Evolutionary conservation across 306 rosid genomes (phyloP), one percentile per base, ranked within the genome.

Genomic region (Luffa aegyptiaca): DNA sequence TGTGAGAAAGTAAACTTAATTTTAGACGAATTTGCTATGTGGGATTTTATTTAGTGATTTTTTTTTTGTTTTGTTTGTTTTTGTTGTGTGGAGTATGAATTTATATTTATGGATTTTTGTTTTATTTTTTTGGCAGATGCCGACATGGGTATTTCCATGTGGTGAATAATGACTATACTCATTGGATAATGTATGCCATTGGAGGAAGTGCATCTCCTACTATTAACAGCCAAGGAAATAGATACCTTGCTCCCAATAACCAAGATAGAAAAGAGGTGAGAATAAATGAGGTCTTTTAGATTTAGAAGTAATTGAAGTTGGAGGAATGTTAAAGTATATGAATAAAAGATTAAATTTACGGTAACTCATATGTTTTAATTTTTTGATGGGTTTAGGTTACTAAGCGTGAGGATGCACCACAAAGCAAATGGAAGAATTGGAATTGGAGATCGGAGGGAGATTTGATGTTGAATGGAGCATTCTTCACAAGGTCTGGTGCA

Each of bases 151-250:
- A 95, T 46, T 95, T 95, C 51, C 99, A 95, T 86, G 99, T 95
- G 85, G 99, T 93, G 84, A 95, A 95, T 84, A 95, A 92, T 83
- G 99, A 95, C 82, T 95, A 95, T 17, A 89, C 93, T 1, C 97
- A 91, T 44, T 95, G 98, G 98, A 16, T 20, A 77, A 95, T 88
- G 97, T 95, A 95, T 75, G 97, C 98, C 9, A 89, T 95, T 80
- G 98, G 98, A 0, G 98, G 98, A 4, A 92, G 97, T 90, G 95
- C 97, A 46, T 37, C 84, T 62, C 98, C 98, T 41, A 95, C 98
- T 1, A 95, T 95, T 46, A 91, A 92, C 41, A 95, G 98, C 80
- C 98, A 95, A 83, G 98, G 98, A 37, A 95, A 95, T 56, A 89
- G 97, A 79, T 95, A 91, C 84, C 86, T 90, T 78, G 98, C 97